Base-by-base conservation (phyloP, 768 basidiomycete species). In the Lactifluus volemus region DNA sequence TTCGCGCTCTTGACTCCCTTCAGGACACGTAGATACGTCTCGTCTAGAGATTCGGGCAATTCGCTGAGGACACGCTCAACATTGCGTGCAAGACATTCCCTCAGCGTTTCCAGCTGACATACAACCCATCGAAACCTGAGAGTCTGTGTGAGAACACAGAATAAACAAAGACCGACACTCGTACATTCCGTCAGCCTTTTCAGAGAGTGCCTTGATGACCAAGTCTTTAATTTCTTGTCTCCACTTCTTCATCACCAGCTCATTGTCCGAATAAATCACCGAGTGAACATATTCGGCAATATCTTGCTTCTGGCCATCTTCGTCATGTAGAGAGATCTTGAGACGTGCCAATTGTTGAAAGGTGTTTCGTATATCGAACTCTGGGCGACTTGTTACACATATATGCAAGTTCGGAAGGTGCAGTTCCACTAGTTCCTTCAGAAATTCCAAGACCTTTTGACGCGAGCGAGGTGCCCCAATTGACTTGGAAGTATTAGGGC, bases 231-330 rank as follows among this genome's bases (percentile, higher is more conserved):
- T 11, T 2, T 45, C 44, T n/a, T 45, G 44, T 45, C 44, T 45
- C 44, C 44, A 45, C n/a, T 45, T 45, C 19, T 8, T 45, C 44
- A 45, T 45, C 44, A 21, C 44, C 9, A 9, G 44, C 19, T 45
- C 1, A 71, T 94, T 4, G 8, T 45, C 19, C 8, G 44, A 45
- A 12, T 19, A 19, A 45, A 45, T n/a, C 8, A 45, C 44, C 8
- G 44, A 45, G 19, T n/a, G n/a, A 19, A 45, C 19, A 9, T 45
- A 45, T 19, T 45, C 10, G 9, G 44, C 7, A 4, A 45, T 45
- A 45, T 45, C 44, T 19, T 45, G 4, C 19, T 45, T 45, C 44
- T 45, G 44, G 44, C 44, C 44, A 11, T 45, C 44, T 21, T 45
- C n/a, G 19, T 45, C 19, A 1, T 45, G 44, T 1, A 45, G 44